A percentile compares a stretch with the other conserved stretches of the same genome.
phyloP scores from a whole-genome alignment of 768 basidiomycete genomes.

The Gloeostereum incarnatum region DNA sequence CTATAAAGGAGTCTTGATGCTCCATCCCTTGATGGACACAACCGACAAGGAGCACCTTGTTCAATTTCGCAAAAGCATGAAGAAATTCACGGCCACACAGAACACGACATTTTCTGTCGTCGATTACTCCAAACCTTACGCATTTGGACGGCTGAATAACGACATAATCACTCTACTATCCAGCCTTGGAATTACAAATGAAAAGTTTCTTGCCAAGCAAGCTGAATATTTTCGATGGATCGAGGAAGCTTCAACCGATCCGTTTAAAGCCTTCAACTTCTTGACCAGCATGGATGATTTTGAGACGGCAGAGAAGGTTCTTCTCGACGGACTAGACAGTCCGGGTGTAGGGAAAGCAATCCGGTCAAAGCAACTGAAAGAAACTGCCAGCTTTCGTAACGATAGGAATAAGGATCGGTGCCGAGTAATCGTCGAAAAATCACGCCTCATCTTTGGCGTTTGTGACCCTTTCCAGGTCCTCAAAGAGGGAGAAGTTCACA shows the following conservation, averaged over 20 bases:
- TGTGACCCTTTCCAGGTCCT: slow-evolving; percentile 59
- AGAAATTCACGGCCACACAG: slow-evolving; percentile 49
- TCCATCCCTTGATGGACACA: slow-evolving; percentile 48
- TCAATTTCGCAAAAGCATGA: slow-evolving; percentile 62
- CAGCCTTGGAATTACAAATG: slow-evolving; percentile 50
- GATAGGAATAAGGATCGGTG: slow-evolving; percentile 41
- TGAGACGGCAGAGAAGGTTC: slow-evolving; percentile 37
- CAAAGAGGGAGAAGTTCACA: slow-evolving; percentile 54
- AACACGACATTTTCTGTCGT: slow-evolving; percentile 62
- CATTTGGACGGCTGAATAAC: slow-evolving; percentile 61
- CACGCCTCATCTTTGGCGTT: slow-evolving; percentile 54
- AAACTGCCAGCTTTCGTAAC: slow-evolving; percentile 42
- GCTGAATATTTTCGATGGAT: slow-evolving; percentile 54
- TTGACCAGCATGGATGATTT: slow-evolving; percentile 41
- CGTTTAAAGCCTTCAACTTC: slow-evolving; percentile 45
- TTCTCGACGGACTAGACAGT: slow-evolving; percentile 46
- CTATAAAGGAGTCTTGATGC: slow-evolving; percentile 65
- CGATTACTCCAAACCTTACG: slow-evolving; percentile 51
- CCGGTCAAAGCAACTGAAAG: slow-evolving; percentile 32
- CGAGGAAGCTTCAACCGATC: slow-evolving; percentile 33
- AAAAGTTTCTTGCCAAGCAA: slow-evolving; percentile 46
- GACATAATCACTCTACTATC: slow-evolving; percentile 60
- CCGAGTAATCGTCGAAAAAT: slow-evolving; percentile 53
- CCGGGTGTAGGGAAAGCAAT: slow-evolving; percentile 29
- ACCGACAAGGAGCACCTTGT: slow-evolving; percentile 32